Evolutionary conservation across 164 flowering plant species (phyloP), one percentile per base, ranked within the genome.

Genomic region (Amborella trichopoda): DNA sequence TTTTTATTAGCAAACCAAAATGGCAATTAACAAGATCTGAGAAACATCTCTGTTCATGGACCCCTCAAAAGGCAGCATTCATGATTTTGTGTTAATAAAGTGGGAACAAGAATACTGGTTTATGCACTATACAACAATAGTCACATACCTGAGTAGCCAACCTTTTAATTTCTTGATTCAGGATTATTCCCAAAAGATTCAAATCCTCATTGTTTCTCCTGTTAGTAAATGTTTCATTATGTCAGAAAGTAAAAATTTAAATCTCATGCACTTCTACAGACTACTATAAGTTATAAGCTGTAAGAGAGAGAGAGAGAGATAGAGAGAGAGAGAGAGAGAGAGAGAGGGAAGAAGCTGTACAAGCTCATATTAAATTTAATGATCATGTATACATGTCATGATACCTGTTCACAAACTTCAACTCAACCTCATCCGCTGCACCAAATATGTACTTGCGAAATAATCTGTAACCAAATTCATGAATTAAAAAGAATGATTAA

Each of bases 181-280:
- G 62, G 64, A 90, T 83, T 28, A 79, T 54, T 37, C 71, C 66
- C 49, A 85, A 77, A n/a, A 86, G 84, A 66, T 79, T 61, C 77
- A 83, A 50, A 58, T 90, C 97, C 60, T 81, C 97, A 26, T 73
- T 72, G 65, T 71, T 78, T 65, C 96, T 80, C 94, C 96, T 91
- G 46, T 52, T 44, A 22, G 55, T 21, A 37, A 37, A 37, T 37
- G 40, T 5, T n/a, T 37, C n/a, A n/a, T n/a, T n/a, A n/a, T n/a
- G n/a, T 6, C 52, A 13, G 38, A 12, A 24, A 19, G 23, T 46
- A 51, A 39, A 5, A 6, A 36, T 47, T 3, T 37, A 18, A 10
- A 49, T 10, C 12, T 6, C 14, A 3, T 23, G 33, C 22, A 48
- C 25, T 18, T 19, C 22, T 3, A 28, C 32, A 11, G 37, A 12